Conservation (phyloP, 768 basidiomycete species). For the Ephemerocybe angulata region DNA sequence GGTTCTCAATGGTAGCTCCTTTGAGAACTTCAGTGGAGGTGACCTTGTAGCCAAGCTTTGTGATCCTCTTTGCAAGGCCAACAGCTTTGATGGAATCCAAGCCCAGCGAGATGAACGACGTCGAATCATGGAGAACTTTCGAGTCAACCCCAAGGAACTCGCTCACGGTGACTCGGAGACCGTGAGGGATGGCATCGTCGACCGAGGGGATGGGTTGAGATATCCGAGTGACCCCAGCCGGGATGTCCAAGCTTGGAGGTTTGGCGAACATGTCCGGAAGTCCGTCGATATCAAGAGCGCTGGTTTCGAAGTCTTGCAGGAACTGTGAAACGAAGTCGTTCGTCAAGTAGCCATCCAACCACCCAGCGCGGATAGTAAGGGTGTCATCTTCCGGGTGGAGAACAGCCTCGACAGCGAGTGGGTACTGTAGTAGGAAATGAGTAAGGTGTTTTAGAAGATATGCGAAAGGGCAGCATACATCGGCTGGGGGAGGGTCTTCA, state of each 20-base stretch:
- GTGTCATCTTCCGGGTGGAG: slow-evolving; percentile 22
- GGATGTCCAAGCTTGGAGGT: neutral
- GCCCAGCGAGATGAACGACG: slow-evolving; percentile 43
- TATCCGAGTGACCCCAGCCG: neutral
- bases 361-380: slow-evolving; percentile 23
- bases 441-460: neutral
- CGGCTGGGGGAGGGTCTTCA: slow-evolving; percentile 29
- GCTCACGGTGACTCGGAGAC: slow-evolving; percentile 16
- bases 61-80: slow-evolving; percentile 35
- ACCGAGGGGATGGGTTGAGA: neutral
- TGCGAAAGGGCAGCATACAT: slow-evolving; percentile 20
- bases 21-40: slow-evolving; percentile 37
- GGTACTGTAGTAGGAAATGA: slow-evolving; percentile 22
- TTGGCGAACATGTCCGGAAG: slow-evolving; percentile 7
- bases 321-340: slow-evolving; percentile 11
- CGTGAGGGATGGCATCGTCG: neutral
- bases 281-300: slow-evolving; percentile 13
- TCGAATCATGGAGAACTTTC: slow-evolving; percentile 17
- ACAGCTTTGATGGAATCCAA: slow-evolving; percentile 47
- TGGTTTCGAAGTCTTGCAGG: slow-evolving; percentile 22
- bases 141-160: slow-evolving; percentile 25
- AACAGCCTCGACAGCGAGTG: slow-evolving; percentile 29
- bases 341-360: slow-evolving; percentile 15
- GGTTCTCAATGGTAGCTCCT: slow-evolving; percentile 19
- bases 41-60: slow-evolving; percentile 28